Base-by-base conservation (phyloP, 129 eudicot genomes). In the Pulicaria dysenterica region DNA sequence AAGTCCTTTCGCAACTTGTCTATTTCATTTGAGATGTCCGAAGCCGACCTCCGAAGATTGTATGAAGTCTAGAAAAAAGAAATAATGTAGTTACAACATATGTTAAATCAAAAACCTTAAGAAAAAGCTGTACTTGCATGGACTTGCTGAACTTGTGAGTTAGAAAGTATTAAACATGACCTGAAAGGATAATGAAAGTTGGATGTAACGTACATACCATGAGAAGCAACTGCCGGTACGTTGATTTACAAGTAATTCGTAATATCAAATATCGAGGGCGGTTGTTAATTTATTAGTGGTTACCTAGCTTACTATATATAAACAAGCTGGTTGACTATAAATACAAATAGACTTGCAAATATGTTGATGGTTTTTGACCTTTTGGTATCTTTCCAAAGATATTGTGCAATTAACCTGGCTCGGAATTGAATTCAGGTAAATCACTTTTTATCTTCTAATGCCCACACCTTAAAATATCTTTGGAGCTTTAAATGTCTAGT, bases 11-110 rank as follows among this genome's bases (percentile, higher is more conserved):
- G 60, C 4, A 75, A 14, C 13, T 63, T 64, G 63, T 67, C 73
- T 16, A 69, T 55, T 67, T 76, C 75, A 7, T 44, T 70, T 8
- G 84, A 60, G 53, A 74, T 62, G 49, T 85, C 85, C 2, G 85
- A 84, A 16, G 72, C 79, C 7, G 61, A 72, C 77, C 73, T 84
- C 5, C 78, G 55, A 44, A 81, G 80, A 51, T n/a, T 70, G 70
- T 58, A 10, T 1, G 56, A 7, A 39, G 48, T 60, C 77, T 69
- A 58, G 17, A 59, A 60, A 58, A 8, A 14, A 47, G 19, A 11
- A 49, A 74, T 45, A 50, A 12, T 48, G 0, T 4, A 49, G 54
- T 41, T 63, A 13, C 54, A 19, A 39, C 41, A 74, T 24, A 15
- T 3, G 53, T 61, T 47, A 47, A 41, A 13, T 61, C 5, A 14